phyloP scores from a whole-genome alignment of 768 basidiomycete genomes.

The Asterophora parasitica region DNA sequence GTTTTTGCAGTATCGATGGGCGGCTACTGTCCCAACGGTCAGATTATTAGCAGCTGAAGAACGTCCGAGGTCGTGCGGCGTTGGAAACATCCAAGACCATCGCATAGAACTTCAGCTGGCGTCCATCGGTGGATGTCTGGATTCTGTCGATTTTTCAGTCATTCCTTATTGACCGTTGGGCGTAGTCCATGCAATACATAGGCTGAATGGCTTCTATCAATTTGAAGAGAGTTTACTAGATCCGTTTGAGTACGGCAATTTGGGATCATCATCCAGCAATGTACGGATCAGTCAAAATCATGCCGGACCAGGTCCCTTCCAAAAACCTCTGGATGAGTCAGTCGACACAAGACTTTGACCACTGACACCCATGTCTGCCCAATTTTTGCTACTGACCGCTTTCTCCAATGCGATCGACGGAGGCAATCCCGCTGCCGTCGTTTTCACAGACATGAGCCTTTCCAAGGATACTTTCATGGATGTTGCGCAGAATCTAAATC shows the following conservation, averaged over 20 bases:
- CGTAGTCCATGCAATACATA: too few species aligned
- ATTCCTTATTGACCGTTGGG: too few species aligned
- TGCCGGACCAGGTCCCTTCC: too few species aligned
- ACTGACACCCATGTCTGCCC: constrained; percentile 18
- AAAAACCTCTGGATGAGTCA: too few species aligned
- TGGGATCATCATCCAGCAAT: too few species aligned
- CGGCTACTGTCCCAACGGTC: too few species aligned
- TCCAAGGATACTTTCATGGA: constrained; percentile 24
- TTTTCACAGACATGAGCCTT: constrained; percentile 28
- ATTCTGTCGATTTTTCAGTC: too few species aligned
- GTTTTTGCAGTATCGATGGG: not conserved
- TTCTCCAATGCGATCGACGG: constrained; percentile 35
- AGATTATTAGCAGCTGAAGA: too few species aligned
- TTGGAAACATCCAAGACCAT: constrained; percentile 29
- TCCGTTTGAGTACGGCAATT: too few species aligned
- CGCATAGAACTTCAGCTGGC: constrained; percentile 42
- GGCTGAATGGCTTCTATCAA: not conserved
- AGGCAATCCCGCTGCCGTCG: constrained; percentile 41
- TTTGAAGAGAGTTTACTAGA: not conserved
- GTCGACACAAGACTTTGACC: not conserved
- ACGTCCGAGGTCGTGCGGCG: too few species aligned
- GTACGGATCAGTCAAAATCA: too few species aligned
- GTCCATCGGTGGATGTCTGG: too few species aligned
- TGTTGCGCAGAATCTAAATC: constrained; percentile 39
- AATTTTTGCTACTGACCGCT: constrained; percentile 38